Percentiles rank a stretch among this genome's conserved stretches.
These are phyloP conservation scores for Kandelia obovata DNA, from an alignment of 345 rosid species.

Conservation along the genomic window DNA sequence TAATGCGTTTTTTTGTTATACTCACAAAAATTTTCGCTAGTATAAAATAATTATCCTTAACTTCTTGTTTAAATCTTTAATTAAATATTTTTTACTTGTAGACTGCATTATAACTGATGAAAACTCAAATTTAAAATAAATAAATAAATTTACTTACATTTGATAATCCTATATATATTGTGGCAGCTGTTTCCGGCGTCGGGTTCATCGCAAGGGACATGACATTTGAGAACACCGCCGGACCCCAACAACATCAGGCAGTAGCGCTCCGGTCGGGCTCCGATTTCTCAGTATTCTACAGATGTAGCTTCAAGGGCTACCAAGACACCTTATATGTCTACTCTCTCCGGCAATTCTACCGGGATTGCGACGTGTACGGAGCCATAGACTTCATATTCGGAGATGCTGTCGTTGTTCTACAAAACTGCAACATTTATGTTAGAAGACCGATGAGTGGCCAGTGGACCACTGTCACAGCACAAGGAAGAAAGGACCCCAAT, in stretches of 20 bases:
- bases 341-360: background rate
- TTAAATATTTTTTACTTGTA: no score
- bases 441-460: background rate
- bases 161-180: no score
- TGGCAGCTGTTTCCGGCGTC: background rate
- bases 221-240: constrained; percentile 9
- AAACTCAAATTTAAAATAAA: no score
- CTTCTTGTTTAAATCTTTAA: no score
- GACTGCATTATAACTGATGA: no score
- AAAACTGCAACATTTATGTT: background rate
- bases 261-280: background rate
- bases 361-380: background rate
- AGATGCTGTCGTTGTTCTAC: background rate
- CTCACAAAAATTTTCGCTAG: no score
- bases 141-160: no score
- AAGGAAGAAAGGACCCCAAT: background rate
- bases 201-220: constrained; percentile 1
- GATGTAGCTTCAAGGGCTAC: constrained; percentile 10
- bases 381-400: background rate
- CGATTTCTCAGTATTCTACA: constrained; percentile 5
- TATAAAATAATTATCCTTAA: no score
- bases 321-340: constrained; percentile 4
- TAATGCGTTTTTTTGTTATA: no score
- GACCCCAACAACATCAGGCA: constrained; percentile 5
- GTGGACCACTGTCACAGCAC: background rate